Evolutionary conservation across 306 rosid species (phyloP).

Genomic region (Herpetospermum pedunculosum): DNA sequence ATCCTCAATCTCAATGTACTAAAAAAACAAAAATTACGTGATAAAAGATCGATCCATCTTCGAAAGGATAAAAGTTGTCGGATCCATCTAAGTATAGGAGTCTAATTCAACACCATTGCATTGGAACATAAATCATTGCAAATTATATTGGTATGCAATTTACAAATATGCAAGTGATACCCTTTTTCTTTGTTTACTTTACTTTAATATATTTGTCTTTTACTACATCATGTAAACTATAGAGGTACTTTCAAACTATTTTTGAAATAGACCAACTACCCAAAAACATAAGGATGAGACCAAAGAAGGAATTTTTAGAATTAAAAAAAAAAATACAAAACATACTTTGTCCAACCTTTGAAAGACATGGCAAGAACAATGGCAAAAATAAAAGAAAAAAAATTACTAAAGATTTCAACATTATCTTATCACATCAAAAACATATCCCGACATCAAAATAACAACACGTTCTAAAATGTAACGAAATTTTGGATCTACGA

Average conservation of each 20-base stretch:
- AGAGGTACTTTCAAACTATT: background rate
- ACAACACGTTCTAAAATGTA: background rate
- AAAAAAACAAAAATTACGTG: no score
- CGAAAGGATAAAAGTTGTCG: no score
- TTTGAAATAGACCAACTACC: background rate
- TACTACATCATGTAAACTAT: background rate
- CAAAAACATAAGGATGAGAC: background rate
- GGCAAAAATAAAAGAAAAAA: background rate
- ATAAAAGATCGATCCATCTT: no score
- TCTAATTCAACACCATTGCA: no score
- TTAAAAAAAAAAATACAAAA: background rate
- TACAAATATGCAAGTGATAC: background rate
- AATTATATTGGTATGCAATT: no score
- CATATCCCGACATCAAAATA: background rate
- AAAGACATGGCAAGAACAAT: background rate
- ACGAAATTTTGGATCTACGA: background rate
- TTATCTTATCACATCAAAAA: background rate
- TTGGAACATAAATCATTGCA: no score
- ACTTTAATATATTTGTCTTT: background rate
- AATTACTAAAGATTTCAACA: background rate
- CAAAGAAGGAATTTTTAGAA: background rate
- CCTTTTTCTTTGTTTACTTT: background rate
- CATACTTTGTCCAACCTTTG: background rate
- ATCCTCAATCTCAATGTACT: no score
- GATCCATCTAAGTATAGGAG: no score